Conservation (phyloP, 257 asterid genomes). For the Primulina huaijiensis region DNA sequence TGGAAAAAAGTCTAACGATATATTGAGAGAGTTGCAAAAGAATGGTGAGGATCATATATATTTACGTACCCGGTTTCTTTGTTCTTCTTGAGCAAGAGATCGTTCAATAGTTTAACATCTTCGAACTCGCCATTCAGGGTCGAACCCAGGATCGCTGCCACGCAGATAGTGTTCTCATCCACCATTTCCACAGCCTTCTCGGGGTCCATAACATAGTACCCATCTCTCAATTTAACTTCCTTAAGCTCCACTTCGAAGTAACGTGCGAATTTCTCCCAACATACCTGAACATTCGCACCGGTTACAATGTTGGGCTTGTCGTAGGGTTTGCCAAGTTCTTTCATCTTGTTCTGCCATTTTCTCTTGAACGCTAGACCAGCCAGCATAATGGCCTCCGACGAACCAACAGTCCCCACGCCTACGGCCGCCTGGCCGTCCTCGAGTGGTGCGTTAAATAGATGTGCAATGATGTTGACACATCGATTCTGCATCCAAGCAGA, state of each 20-base stretch:
- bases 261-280: constrained; percentile 96
- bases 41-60: too few species aligned
- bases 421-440: constrained; percentile 74
- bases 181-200: constrained; percentile 82
- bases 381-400: constrained; percentile 92
- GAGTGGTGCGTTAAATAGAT: constrained; percentile 79
- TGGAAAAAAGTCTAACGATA: too few species aligned
- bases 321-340: constrained; percentile 55
- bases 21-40: not conserved
- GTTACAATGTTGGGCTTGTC: constrained; percentile 93
- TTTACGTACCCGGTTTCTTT: constrained; percentile 66
- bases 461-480: constrained; percentile 90
- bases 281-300: constrained; percentile 87
- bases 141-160: constrained; percentile 87
- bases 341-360: constrained; percentile 91
- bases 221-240: constrained; percentile 74
- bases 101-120: constrained; percentile 77
- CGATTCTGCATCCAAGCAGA: constrained; percentile 48
- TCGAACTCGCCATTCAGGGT: constrained; percentile 91
- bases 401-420: constrained; percentile 91
- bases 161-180: constrained; percentile 90
- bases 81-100: constrained; percentile 64
- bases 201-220: constrained; percentile 91
- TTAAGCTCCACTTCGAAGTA: constrained; percentile 89
- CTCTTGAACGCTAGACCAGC: constrained; percentile 97